phyloP scores from a whole-genome alignment of 1,284 basidiomycete species.

The Pholiota adiposa region DNA sequence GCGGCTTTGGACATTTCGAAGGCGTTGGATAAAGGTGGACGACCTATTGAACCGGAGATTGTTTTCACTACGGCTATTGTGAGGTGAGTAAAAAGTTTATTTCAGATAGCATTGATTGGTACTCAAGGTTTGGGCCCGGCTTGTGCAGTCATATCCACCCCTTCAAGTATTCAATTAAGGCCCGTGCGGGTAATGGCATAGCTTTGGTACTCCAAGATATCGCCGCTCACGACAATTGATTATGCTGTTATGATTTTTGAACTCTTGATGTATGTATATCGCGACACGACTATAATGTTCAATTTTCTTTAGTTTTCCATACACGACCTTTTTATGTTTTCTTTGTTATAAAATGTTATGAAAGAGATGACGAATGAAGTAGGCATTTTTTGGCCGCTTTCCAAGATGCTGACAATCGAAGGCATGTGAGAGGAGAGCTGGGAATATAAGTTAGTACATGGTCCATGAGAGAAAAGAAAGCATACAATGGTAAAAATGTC shows the following conservation, averaged over 20 bases:
- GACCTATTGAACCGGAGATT: slow-evolving; percentile 20
- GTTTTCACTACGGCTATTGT: slow-evolving; percentile 13
- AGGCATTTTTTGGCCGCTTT: no score
- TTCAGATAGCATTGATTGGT: neutral
- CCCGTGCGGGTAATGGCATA: neutral
- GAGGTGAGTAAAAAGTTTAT: slow-evolving; percentile 3
- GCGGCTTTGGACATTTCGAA: slow-evolving; percentile 28
- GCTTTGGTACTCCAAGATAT: neutral
- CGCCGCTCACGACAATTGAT: neutral
- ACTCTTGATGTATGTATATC: no score
- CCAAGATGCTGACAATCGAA: no score
- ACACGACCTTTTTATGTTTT: no score
- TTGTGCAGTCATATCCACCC: neutral
- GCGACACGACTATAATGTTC: no score
- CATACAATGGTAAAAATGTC: no score
- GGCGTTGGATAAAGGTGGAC: slow-evolving; percentile 23
- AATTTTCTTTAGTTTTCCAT: no score
- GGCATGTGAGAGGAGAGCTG: no score
- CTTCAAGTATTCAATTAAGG: neutral
- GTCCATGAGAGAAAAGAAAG: no score
- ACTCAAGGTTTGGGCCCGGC: neutral
- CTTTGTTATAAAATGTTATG: no score
- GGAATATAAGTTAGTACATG: no score
- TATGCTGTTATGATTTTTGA: neutral
- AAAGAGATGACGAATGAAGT: no score